Evolutionary conservation across 768 basidiomycete species (phyloP), one percentile per base, ranked within the genome.

Genomic region (Russula brevipes): DNA sequence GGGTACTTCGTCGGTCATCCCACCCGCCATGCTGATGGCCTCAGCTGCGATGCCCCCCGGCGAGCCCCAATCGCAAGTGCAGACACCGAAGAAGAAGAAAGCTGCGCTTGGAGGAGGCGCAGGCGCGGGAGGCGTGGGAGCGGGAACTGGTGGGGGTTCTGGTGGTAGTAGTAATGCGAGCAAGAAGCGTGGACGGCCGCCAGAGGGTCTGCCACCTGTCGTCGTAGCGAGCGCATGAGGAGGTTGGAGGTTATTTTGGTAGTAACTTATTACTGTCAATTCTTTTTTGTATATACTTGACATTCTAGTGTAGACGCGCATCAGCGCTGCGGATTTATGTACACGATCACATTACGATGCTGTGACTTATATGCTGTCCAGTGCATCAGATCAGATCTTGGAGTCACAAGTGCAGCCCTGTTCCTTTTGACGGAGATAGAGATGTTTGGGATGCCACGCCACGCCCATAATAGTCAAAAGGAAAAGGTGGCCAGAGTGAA

Each of bases 211-310:
- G 4, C 72, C 74, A 47, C 70, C 72, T 14, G 70, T 73, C 17
- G 70, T 76, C 16, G 68, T 73, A 45, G 72, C 75, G 41, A 74
- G 70, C 58, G 74, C 74, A 24, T 74, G 59, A 64, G 55, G 16
- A 8, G 16, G 44, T 6, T 2, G 17, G 19, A 19, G 49, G n/a
- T 35, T 36, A 30, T 54, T 53, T 63, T n/a, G 57, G 63, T 36
- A 52, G 57, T 59, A 64, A 64, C 62, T 63, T 63, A 63, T 63
- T 58, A 31, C 56, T 59, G 62, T 63, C 62, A 55, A 44, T 47
- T 51, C 47, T 61, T 57, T 52, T 45, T 64, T 64, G 53, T 64
- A 55, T 54, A 55, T 38, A 61, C 45, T 54, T 49, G 51, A 56
- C 53, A 62, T 38, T 35, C 61, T 62, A 51, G 55, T 57, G 50